Conservation (phyloP, 768 basidiomycete species). For the Inosperma sp. region DNA sequence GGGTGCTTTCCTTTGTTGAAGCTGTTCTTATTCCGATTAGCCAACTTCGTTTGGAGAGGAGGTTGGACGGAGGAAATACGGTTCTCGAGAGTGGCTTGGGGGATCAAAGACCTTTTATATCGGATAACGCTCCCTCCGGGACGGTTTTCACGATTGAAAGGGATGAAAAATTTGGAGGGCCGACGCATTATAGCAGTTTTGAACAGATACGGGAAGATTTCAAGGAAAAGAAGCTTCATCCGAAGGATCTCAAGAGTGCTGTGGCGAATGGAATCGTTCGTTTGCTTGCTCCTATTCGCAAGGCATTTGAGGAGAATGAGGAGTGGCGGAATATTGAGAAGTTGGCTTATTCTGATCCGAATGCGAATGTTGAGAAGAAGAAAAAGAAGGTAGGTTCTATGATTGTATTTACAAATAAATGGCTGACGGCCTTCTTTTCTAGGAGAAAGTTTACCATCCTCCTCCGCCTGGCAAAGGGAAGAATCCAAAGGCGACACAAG, state of each 20-base stretch:
- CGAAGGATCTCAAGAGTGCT: conserved; percentile 80
- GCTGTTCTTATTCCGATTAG: conserved; percentile 88
- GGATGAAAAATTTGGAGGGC: conserved; percentile 78
- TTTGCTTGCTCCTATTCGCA: conserved; percentile 76
- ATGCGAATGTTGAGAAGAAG: conserved; percentile 55
- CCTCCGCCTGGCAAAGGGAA: conserved; percentile 79
- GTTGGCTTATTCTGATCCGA: conserved; percentile 81
- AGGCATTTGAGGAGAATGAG: conserved; percentile 66
- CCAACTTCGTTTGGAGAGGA: conserved; percentile 61
- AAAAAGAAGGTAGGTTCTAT: conserved; percentile 54
- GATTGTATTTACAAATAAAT: background rate
- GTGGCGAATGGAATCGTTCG: conserved; percentile 70
- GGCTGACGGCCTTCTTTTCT: background rate
- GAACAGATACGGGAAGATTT: conserved; percentile 71
- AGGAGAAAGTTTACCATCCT: conserved; percentile 82
- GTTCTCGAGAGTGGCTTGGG: conserved; percentile 45
- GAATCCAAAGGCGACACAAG: conserved; percentile 32
- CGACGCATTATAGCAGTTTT: conserved; percentile 67
- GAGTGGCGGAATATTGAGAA: conserved; percentile 78
- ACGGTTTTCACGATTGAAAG: conserved; percentile 77
- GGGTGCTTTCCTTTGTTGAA: conserved; percentile 77
- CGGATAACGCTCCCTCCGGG: conserved; percentile 68
- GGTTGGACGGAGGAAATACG: conserved; percentile 45
- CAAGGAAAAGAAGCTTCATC: conserved; percentile 72
- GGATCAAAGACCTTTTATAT: conserved; percentile 59